Base-by-base conservation (phyloP, 495 filamentous ascomycete genomes). In the Parachaetomium inaequale region DNA sequence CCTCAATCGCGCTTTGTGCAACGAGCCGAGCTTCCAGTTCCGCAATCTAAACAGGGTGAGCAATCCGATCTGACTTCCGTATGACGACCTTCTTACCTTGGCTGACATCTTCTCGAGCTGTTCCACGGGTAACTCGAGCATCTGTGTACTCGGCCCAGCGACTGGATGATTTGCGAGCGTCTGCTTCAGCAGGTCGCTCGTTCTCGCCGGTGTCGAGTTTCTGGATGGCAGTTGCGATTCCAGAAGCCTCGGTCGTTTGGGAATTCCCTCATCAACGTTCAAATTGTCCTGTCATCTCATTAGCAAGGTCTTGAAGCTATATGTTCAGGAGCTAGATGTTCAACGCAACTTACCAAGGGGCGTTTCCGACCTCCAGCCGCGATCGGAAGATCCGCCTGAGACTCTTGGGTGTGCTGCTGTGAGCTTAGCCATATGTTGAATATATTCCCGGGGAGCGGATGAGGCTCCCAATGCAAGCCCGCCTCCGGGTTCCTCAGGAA, bases 101-200 rank as follows among this genome's bases (percentile, higher is more conserved):
- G 59, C 50, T 12, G 75, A 67, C 43, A 79, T 34, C 1, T 55
- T 40, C 64, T 80, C 76, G 21, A 79, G 63, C 34, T 75, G 72
- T n/a, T 56, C 59, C 12, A 77, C 57, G 11, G 74, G 68, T 5
- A 78, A 59, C 34, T 75, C 66, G n/a, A 68, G 43, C 11, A 56
- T 15, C 23, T 47, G 59, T 34, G 58, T 58, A 17, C 46, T 34
- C 1, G 19, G 12, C 3, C 45, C 17, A 8, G 46, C 15, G 15
- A 61, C 19, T 3, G 59, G 15, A 17, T 61, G 36, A 4, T 47
- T 55, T 14, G 62, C 54, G 17, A 74, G 60, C 1, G 59, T 71
- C 38, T 55, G 64, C 52, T 50, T 70, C 23, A 74, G 49, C 43
- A 74, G 32, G 4, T 73, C 68, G 52, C 61, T 70, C 51, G 72